phyloP scores from a whole-genome alignment of 345 rosid genomes.

The Hirschfeldia incana region DNA sequence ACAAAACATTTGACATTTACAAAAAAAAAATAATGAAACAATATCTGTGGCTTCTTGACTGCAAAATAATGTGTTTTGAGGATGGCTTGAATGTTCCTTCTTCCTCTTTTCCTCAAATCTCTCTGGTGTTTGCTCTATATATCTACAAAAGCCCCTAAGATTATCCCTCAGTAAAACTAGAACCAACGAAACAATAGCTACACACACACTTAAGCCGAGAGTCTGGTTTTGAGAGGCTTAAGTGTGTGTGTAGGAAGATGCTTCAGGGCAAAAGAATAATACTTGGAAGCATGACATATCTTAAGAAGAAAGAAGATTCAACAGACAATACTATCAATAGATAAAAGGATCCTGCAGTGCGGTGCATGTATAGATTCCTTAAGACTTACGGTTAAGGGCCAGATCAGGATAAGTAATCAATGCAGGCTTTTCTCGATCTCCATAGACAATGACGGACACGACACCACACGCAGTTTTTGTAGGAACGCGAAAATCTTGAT shows the following conservation, averaged over 20 bases:
- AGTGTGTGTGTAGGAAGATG: slow-evolving; percentile 90
- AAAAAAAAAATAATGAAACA: slow-evolving; percentile 32
- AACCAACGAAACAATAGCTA: slow-evolving; percentile 12
- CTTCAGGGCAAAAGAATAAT: slow-evolving; percentile 92
- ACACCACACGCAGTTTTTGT: slow-evolving; percentile 61
- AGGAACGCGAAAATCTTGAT: too few relatives aligned
- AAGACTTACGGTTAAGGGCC: slow-evolving; percentile 72
- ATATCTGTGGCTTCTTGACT: slow-evolving; percentile 37
- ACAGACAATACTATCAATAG: not conserved
- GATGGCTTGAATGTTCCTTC: slow-evolving; percentile 5
- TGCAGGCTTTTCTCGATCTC: slow-evolving; percentile 88
- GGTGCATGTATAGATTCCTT: not conserved
- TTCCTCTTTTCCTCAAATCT: slow-evolving; percentile 25
- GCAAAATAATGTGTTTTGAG: slow-evolving; percentile 56
- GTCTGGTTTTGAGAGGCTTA: slow-evolving; percentile 87
- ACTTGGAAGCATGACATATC: slow-evolving; percentile 96
- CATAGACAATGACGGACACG: slow-evolving; percentile 81
- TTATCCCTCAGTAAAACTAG: not conserved
- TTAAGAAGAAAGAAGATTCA: slow-evolving; percentile 39
- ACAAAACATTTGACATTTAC: not conserved
- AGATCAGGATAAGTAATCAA: slow-evolving; percentile 87
- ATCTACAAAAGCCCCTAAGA: slow-evolving; percentile 35
- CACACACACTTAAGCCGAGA: slow-evolving; percentile 30
- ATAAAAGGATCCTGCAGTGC: not conserved
- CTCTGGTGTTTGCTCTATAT: slow-evolving; percentile 28